These are phyloP conservation scores for Solidago caesia DNA, from an alignment of 129 eudicot species.

Conservation along the genomic window DNA sequence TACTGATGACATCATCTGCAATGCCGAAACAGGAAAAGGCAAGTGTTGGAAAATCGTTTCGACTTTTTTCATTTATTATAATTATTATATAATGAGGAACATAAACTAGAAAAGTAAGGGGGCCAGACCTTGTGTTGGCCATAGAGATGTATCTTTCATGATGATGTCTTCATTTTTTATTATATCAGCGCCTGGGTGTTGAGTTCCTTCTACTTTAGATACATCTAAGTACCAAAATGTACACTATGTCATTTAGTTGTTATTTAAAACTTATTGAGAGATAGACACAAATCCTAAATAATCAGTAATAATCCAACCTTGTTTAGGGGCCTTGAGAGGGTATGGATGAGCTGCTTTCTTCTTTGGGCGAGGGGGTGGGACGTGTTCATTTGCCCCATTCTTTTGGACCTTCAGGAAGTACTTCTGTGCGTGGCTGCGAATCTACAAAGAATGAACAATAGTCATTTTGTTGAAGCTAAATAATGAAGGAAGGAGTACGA, in stretches of 20 bases:
- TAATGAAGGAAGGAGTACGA: not conserved
- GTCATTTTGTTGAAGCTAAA: not conserved
- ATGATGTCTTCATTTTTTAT: constrained; percentile 19
- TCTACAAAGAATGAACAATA: constrained; percentile 34
- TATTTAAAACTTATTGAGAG: constrained; percentile 1
- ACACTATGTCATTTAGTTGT: constrained; percentile 9
- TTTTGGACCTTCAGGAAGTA: constrained; percentile 73
- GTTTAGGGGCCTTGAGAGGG: constrained; percentile 89
- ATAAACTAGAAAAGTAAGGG: not conserved
- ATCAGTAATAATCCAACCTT: constrained; percentile 38
- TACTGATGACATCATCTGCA: constrained; percentile 60
- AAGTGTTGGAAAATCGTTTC: not conserved
- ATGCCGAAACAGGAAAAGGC: not conserved
- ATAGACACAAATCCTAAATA: not conserved
- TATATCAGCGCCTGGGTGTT: constrained; percentile 39
- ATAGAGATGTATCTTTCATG: constrained; percentile 12
- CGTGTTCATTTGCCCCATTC: constrained; percentile 80
- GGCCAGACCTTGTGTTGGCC: constrained; percentile 41
- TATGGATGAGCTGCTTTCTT: constrained; percentile 95
- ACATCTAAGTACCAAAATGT: constrained; percentile 18
- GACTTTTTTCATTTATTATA: not conserved
- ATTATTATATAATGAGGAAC: not conserved
- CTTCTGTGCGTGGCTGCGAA: constrained; percentile 94
- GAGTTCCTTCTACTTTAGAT: constrained; percentile 22
- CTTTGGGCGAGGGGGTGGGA: constrained; percentile 96